Conservation (phyloP, 306 rosid genomes). For the Ziziphus jujuba region DNA sequence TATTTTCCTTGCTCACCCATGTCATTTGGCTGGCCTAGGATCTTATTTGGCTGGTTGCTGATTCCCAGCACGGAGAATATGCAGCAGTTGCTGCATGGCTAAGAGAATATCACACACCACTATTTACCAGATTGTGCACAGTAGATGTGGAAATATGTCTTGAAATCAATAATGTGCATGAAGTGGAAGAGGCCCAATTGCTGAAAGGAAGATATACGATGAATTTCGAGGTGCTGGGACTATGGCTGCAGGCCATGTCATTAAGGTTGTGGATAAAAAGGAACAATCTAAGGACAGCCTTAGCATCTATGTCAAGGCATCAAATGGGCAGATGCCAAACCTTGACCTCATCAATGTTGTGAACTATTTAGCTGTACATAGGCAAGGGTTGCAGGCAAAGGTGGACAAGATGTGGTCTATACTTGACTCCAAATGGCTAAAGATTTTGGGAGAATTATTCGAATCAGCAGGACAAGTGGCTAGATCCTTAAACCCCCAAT, state of each 20-base stretch:
- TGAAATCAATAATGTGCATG: constrained; percentile 30
- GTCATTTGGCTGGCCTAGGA: constrained; percentile 97
- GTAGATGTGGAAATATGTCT: constrained; percentile 53
- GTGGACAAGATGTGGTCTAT: constrained; percentile 72
- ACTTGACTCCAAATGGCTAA: constrained; percentile 63
- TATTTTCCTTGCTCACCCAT: constrained; percentile 74
- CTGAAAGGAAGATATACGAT: constrained; percentile 39
- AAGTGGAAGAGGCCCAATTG: constrained; percentile 32
- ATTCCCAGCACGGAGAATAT: constrained; percentile 80
- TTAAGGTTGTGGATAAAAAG: constrained; percentile 65
- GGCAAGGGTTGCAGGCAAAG: constrained; percentile 75
- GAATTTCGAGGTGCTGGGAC: constrained; percentile 93
- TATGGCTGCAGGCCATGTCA: constrained; percentile 89
- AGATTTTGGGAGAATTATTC: constrained; percentile 64
- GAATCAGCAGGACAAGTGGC: constrained; percentile 64
- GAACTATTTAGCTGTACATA: constrained; percentile 78
- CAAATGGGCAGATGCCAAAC: constrained; percentile 97
- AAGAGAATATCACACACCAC: constrained; percentile 80
- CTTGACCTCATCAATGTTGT: constrained; percentile 93
- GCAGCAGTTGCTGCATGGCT: constrained; percentile 83
- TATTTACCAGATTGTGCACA: constrained; percentile 34
- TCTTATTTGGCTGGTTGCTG: constrained; percentile 84
- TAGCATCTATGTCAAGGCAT: constrained; percentile 77
- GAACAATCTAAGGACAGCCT: constrained; percentile 69
- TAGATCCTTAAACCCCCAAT: constrained; percentile 62